These are phyloP conservation scores for Casuarina glauca DNA, from an alignment of 306 rosid genomes.

Conservation along the genomic window DNA sequence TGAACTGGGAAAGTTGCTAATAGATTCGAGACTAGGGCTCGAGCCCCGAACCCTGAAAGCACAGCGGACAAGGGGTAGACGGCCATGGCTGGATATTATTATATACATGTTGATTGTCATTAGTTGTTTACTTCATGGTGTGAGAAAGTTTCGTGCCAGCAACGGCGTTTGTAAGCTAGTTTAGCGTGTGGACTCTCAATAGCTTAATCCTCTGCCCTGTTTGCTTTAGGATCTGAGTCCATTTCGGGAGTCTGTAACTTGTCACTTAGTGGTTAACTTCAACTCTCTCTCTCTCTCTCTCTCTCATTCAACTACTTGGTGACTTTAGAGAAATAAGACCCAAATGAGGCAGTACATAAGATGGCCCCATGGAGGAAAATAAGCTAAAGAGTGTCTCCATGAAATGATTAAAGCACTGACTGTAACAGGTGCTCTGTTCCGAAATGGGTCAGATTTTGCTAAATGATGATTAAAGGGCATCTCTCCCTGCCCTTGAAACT, in stretches of 20 bases:
- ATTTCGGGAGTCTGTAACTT: background rate
- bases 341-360: background rate
- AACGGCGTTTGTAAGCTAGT: background rate
- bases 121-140: background rate
- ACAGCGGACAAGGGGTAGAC: constrained; percentile 27
- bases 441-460: too few relatives aligned
- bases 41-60: constrained; percentile 37
- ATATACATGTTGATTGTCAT: background rate
- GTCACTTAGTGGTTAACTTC: background rate
- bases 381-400: background rate
- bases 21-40: constrained; percentile 14
- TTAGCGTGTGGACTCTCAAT: background rate
- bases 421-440: too few relatives aligned
- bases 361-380: background rate
- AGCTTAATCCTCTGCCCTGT: background rate
- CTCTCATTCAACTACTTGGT: too few relatives aligned
- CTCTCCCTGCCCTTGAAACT: background rate
- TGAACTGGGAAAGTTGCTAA: constrained; percentile 27
- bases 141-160: constrained; percentile 14
- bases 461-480: too few relatives aligned
- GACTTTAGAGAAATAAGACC: too few relatives aligned
- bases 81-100: background rate
- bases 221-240: background rate
- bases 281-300: background rate
- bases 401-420: background rate